These are phyloP conservation scores for Leptodermis oblonga DNA, from an alignment of 257 asterid species.

Conservation along the genomic window DNA sequence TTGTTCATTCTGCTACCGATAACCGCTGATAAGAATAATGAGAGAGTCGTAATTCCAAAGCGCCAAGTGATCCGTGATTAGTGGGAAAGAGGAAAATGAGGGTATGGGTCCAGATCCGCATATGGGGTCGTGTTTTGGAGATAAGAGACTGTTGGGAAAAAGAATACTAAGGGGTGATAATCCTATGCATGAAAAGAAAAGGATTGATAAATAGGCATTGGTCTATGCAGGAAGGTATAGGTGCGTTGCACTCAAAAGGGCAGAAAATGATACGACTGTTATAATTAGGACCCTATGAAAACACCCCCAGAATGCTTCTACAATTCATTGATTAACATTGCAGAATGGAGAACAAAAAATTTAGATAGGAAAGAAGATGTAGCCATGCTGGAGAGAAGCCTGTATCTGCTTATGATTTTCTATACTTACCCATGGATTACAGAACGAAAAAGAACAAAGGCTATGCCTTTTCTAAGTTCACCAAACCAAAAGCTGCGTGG, in stretches of 20 bases:
- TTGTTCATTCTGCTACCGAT: too few species aligned
- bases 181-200: not conserved
- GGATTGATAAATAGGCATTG: too few species aligned
- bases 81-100: constrained; percentile 16
- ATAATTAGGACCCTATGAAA: constrained; percentile 57
- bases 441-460: constrained; percentile 48
- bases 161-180: not conserved
- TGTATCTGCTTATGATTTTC: constrained; percentile 49
- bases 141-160: not conserved
- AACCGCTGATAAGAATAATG: too few species aligned
- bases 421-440: constrained; percentile 57
- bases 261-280: constrained; percentile 33
- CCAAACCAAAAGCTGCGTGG: constrained; percentile 33
- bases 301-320: constrained; percentile 35
- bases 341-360: constrained; percentile 27
- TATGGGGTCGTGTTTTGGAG: not conserved
- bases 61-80: too few species aligned
- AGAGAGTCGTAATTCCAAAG: too few species aligned
- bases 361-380: not conserved
- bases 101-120: too few species aligned
- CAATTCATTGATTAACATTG: constrained; percentile 41
- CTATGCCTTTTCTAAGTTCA: constrained; percentile 67
- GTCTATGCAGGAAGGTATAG: constrained; percentile 12
- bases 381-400: not conserved
- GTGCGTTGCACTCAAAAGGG: constrained; percentile 29